Percentiles rank a stretch among this genome's conserved stretches.
Conservation (phyloP, 352 stramenopile species). For the Bremia lactucae region DNA sequence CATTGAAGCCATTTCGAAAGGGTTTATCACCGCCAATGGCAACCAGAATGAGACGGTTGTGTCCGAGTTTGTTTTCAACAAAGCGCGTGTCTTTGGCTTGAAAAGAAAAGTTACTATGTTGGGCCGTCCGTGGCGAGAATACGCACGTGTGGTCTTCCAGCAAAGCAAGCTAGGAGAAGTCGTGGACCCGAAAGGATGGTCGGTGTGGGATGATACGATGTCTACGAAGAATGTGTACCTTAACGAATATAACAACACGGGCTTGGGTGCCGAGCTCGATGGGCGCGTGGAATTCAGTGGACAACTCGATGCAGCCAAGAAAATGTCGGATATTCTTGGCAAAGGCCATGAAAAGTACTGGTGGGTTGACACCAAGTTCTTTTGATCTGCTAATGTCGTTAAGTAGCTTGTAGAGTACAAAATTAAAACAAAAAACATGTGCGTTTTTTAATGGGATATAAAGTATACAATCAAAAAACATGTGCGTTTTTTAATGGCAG, state of each 20-base stretch:
- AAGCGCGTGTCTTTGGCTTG: constrained; percentile 3
- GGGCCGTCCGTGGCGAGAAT: constrained; percentile 6
- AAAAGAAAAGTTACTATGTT: constrained; percentile 4
- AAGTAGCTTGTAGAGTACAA: background rate
- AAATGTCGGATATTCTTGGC: constrained; percentile 1
- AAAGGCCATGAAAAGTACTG: constrained; percentile 1
- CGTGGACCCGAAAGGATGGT: constrained; percentile 3
- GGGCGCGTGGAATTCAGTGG: constrained; percentile 6
- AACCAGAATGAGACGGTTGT: constrained; percentile 1
- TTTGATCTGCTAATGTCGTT: background rate
- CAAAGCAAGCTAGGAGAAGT: constrained; percentile 4
- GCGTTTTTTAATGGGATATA: too few relatives aligned
- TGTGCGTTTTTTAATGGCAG: too few relatives aligned
- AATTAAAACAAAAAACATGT: too few relatives aligned
- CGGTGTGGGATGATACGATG: constrained; percentile 1
- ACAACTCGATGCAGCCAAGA: constrained; percentile 1
- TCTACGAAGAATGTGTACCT: constrained; percentile 5
- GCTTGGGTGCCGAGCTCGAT: background rate
- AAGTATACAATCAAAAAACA: too few relatives aligned
- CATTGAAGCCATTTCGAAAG: background rate
- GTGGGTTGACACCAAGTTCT: constrained; percentile 7
- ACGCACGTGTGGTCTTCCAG: constrained; percentile 3
- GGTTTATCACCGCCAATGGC: constrained; percentile 2
- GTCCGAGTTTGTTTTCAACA: constrained; percentile 12
- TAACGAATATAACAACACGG: constrained; percentile 10